phyloP scores from a whole-genome alignment of 2,329 filamentous ascomycete species.

The Pseudodiploospora longispora region DNA sequence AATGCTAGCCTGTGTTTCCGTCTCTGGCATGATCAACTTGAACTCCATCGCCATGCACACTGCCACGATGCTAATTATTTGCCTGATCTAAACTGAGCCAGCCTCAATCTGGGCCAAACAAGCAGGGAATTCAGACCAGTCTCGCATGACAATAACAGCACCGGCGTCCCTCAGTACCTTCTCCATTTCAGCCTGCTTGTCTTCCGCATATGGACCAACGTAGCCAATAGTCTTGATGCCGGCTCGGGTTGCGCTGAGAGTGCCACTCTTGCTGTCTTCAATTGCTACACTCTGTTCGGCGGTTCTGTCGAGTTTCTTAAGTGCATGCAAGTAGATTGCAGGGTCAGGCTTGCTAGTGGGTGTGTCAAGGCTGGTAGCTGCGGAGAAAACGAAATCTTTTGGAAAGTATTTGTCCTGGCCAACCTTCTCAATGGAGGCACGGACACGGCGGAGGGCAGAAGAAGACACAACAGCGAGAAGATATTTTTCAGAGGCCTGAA shows the following conservation, averaged over 20 bases:
- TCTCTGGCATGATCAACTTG: neutral
- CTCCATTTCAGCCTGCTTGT: conserved; percentile 58
- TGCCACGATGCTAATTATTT: neutral
- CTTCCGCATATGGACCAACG: conserved; percentile 64
- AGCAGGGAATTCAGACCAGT: conserved; percentile 50
- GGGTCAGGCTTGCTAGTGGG: conserved; percentile 91
- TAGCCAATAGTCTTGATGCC: conserved; percentile 78
- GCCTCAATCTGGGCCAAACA: conserved; percentile 39
- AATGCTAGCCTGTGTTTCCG: no score
- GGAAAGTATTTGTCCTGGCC: conserved; percentile 73
- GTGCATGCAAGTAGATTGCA: conserved; percentile 74
- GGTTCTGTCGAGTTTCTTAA: conserved; percentile 63
- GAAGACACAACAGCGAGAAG: conserved; percentile 73
- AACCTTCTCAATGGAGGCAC: conserved; percentile 71
- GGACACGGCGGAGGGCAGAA: conserved; percentile 68
- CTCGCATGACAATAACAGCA: conserved; percentile 52
- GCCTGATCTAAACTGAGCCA: conserved; percentile 20
- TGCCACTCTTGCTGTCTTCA: conserved; percentile 84
- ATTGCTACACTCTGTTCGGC: conserved; percentile 68
- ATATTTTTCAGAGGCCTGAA: conserved; percentile 56
- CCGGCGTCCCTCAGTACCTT: conserved; percentile 53
- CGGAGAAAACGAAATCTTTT: conserved; percentile 69
- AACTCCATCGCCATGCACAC: neutral
- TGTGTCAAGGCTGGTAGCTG: conserved; percentile 65
- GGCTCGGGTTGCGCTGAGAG: conserved; percentile 63